Evolutionary conservation across 805 yeast genomes (phyloP).

Genomic region (Saccharomycopsis malanga): DNA sequence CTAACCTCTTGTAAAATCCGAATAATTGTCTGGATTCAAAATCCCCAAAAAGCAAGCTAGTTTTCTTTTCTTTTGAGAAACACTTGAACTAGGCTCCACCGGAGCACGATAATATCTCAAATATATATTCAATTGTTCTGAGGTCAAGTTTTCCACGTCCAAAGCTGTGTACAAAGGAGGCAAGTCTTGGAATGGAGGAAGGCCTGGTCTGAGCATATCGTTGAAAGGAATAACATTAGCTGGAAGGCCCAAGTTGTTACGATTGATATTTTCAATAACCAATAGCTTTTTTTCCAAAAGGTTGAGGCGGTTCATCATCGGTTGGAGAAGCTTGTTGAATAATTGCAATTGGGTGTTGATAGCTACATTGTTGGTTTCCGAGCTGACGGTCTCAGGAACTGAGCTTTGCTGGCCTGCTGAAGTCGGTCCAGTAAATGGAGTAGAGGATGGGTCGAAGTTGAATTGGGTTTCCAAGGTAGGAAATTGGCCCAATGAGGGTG

Average conservation of each 20-base stretch:
- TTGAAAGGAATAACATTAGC: constrained; percentile 20
- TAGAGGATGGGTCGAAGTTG: constrained; percentile 3
- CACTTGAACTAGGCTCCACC: background rate
- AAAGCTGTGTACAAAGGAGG: constrained; percentile 19
- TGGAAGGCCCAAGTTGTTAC: constrained; percentile 19
- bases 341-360: constrained; percentile 1
- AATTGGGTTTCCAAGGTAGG: background rate
- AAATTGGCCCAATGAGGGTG: constrained; percentile 1
- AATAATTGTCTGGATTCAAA: constrained; percentile 19
- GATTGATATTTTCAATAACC: constrained; percentile 19
- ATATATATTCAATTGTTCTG: constrained; percentile 14
- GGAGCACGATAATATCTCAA: constrained; percentile 11
- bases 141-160: constrained; percentile 16
- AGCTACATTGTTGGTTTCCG: background rate
- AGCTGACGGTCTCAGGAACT: too few species aligned
- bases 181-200: constrained; percentile 14
- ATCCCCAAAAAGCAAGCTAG: constrained; percentile 19
- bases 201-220: constrained; percentile 17
- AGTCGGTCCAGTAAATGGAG: background rate
- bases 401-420: too few species aligned
- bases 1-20: constrained; percentile 6
- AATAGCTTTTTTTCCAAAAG: constrained; percentile 17
- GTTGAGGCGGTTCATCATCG: constrained; percentile 10
- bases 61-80: constrained; percentile 13
- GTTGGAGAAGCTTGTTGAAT: constrained; percentile 10